Percentiles rank a stretch among this genome's conserved stretches.
Evolutionary conservation across 257 asterid species (phyloP).

Genomic region (Salvia hispanica): DNA sequence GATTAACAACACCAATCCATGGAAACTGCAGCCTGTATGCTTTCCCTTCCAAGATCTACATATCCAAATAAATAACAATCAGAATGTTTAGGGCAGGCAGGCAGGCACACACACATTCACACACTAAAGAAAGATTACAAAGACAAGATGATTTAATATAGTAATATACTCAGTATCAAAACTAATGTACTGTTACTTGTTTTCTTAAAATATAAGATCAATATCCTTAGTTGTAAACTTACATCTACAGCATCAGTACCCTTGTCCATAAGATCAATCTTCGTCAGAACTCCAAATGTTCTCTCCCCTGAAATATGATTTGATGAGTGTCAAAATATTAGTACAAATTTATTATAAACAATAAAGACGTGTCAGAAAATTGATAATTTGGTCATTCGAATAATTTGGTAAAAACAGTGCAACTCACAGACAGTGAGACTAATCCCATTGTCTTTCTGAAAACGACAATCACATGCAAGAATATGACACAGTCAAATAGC

Average conservation of each 20-base stretch:
- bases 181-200: conserved; percentile 5
- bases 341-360: not conserved
- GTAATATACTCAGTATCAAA: not conserved
- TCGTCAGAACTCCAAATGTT: conserved; percentile 84
- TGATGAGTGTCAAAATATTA: conserved; percentile 26
- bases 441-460: not conserved
- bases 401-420: conserved; percentile 3
- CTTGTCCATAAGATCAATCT: conserved; percentile 97
- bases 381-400: not conserved
- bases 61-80: conserved; percentile 27
- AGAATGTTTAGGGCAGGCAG: not conserved
- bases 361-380: conserved; percentile 6
- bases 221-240: conserved; percentile 40
- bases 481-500: not conserved
- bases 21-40: conserved; percentile 90
- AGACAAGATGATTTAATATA: not conserved
- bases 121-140: conserved; percentile 11
- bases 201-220: conserved; percentile 11
- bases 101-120: not conserved
- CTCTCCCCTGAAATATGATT: conserved; percentile 71
- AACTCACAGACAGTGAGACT: not conserved
- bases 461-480: conserved; percentile 14
- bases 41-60: conserved; percentile 90
- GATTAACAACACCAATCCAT: conserved; percentile 97
- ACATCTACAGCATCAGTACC: conserved; percentile 97